Base-by-base conservation (phyloP, 1,284 basidiomycete genomes). In the Spongispora temasekensis region DNA sequence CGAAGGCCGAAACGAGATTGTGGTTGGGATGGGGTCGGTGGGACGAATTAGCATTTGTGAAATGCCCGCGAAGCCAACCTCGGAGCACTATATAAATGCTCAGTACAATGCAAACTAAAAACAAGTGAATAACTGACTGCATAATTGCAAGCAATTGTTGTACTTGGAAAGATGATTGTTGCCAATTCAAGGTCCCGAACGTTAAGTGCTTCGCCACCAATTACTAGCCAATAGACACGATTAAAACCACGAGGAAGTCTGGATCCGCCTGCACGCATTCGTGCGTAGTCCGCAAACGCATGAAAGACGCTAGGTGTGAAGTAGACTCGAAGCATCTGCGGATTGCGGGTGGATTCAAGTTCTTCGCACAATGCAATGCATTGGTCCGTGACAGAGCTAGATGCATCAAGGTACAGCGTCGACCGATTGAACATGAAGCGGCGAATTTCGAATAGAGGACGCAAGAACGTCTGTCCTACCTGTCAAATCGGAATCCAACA, bases 401-500 rank as follows among this genome's bases (percentile, higher is more conserved):
- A 73, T 2, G 59, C 53, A 30, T 71, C 70, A 19, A 71, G 62
- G 56, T 73, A 71, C 12, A 73, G 58, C 2, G 71, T 71, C 9
- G 70, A 71, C 28, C 61, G 63, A 53, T 72, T 72, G 61, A 72
- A 71, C 71, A 71, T 71, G 58, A 71, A 73, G 28, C 70, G 71
- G 23, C 71, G 67, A 42, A 71, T 72, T 42, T 71, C 70, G 52
- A 71, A 71, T 32, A 73, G 65, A 21, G 70, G 70, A 32, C 70
- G 68, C 57, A 73, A 61, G 44, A 72, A 71, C 0, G 70, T 72
- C 70, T 71, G 34, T 37, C 52, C 51, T 21, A 12, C 21, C 25
- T 21, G 27, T 10, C 19, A 9, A 21, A 31, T 65, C 32, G 65
- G 55, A 4, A 7, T 34, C 19, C 17, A 35, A 12, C 10, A 31